phyloP scores from a whole-genome alignment of 2,329 filamentous ascomycete species.

The Chrysoporthe austroafricana region DNA sequence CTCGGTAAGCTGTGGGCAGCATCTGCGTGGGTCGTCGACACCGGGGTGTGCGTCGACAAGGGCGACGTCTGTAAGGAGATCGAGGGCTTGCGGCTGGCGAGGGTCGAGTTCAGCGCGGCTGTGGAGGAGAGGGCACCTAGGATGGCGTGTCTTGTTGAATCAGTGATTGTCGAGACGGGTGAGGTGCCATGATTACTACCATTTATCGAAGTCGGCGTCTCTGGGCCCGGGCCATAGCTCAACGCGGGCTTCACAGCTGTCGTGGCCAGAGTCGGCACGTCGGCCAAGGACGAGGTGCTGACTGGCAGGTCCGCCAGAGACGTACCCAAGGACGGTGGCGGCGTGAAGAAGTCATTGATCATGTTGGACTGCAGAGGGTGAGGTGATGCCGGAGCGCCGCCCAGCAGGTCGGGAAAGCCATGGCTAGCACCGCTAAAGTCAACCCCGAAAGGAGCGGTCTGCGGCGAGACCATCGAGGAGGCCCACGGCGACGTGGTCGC shows the following conservation, averaged over 20 bases:
- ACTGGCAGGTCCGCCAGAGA: background rate
- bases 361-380: constrained; percentile 74
- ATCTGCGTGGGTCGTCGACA: constrained; percentile 35
- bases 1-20: constrained; percentile 67
- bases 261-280: constrained; percentile 67
- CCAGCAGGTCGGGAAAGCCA: constrained; percentile 73
- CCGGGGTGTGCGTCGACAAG: constrained; percentile 55
- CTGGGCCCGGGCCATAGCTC: constrained; percentile 67
- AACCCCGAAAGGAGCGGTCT: constrained; percentile 72
- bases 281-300: constrained; percentile 68
- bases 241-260: constrained; percentile 65
- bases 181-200: constrained; percentile 61
- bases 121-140: constrained; percentile 57
- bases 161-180: constrained; percentile 67
- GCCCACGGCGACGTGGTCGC: constrained; percentile 68
- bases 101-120: constrained; percentile 55
- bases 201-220: constrained; percentile 73
- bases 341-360: constrained; percentile 77
- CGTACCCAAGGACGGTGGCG: constrained; percentile 60
- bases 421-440: constrained; percentile 70
- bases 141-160: constrained; percentile 65
- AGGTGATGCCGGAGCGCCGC: constrained; percentile 74
- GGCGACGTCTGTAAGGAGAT: constrained; percentile 60
- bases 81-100: constrained; percentile 67
- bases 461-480: constrained; percentile 68